Base-by-base conservation (phyloP, 2,329 filamentous ascomycete species). In the Mycosphaerella arachidis region DNA sequence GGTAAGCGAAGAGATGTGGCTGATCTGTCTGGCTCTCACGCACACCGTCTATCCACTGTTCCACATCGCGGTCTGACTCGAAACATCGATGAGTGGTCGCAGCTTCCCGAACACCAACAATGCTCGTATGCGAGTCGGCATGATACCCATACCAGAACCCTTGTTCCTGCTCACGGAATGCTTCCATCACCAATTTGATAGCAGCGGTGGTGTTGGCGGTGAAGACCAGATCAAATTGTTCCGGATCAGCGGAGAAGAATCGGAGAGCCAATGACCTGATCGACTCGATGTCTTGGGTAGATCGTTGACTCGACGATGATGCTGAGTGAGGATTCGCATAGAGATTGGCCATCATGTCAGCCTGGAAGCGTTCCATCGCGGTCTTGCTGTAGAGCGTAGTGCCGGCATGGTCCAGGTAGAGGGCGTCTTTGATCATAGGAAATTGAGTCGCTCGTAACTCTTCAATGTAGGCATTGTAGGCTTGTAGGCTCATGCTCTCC, bases 311-410 rank as follows among this genome's bases (percentile, higher is more conserved):
- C 0, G 93, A 96, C 2, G 92, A 88, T 13, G 82, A 78, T 1
- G 92, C 88, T 0, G 93, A 97, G 75, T 97, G 93, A 0, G 93
- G 93, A 64, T 97, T 97, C 40, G 92, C 93, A 67, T 92, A 92
- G 0, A 97, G 79, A 67, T 86, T 89, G 4, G 83, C 79, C 29
- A 87, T 87, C 82, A 97, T 88, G 61, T 94, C 90, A n/a, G 77
- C 74, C 8, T 90, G 85, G 75, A 96, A 96, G 27, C 78, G 80
- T 65, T 93, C 88, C 74, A 97, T 86, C 27, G 94, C 76, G 31
- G 90, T 92, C 73, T 89, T 93, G 66, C 68, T 71, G 60, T 70
- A 70, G 4, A 72, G 79, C 0, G 92, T 93, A n/a, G 91, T 90
- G n/a, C 92, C 93, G 0, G 92, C 92, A 87, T 97, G 92, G 69